phyloP scores from a whole-genome alignment of 2,329 filamentous ascomycete species.

The Dendrostoma leiphaemia region DNA sequence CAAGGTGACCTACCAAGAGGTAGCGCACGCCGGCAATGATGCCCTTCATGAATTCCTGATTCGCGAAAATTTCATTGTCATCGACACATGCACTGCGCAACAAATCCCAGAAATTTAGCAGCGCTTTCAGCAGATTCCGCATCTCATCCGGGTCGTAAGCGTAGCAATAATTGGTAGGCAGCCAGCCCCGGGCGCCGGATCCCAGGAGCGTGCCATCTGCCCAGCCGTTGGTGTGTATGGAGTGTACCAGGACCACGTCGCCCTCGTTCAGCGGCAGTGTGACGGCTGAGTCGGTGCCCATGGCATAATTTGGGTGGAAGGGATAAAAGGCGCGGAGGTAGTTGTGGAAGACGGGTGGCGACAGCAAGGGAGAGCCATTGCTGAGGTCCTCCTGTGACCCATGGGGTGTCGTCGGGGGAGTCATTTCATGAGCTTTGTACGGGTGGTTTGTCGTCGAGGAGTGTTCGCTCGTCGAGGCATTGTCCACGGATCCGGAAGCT shows the following conservation, averaged over 20 bases:
- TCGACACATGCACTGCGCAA: constrained; percentile 74
- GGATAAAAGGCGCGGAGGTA: constrained; percentile 93
- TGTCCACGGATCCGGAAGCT: constrained; percentile 23
- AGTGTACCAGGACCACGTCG: constrained; percentile 91
- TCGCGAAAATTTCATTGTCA: constrained; percentile 76
- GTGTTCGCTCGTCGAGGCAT: constrained; percentile 11
- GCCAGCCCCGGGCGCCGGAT: constrained; percentile 86
- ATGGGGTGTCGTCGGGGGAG: constrained; percentile 73
- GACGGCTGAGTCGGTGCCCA: constrained; percentile 81
- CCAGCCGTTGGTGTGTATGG: constrained; percentile 97
- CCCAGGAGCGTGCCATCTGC: constrained; percentile 89
- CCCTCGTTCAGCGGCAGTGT: constrained; percentile 87
- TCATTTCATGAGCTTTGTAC: constrained; percentile 61
- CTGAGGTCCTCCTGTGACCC: constrained; percentile 60
- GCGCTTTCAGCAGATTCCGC: constrained; percentile 76
- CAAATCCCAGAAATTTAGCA: constrained; percentile 91
- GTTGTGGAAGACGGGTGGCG: constrained; percentile 78
- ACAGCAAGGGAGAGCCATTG: constrained; percentile 34
- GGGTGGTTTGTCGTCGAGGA: constrained; percentile 33
- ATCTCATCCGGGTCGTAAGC: constrained; percentile 88
- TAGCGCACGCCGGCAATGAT: constrained; percentile 91
- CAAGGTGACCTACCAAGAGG: constrained; percentile 66
- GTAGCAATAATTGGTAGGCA: constrained; percentile 98
- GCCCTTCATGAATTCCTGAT: constrained; percentile 91
- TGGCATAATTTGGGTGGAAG: constrained; percentile 76